Evolutionary conservation across 2,329 filamentous ascomycete genomes (phyloP).

Genomic region (Curvularia sp.): DNA sequence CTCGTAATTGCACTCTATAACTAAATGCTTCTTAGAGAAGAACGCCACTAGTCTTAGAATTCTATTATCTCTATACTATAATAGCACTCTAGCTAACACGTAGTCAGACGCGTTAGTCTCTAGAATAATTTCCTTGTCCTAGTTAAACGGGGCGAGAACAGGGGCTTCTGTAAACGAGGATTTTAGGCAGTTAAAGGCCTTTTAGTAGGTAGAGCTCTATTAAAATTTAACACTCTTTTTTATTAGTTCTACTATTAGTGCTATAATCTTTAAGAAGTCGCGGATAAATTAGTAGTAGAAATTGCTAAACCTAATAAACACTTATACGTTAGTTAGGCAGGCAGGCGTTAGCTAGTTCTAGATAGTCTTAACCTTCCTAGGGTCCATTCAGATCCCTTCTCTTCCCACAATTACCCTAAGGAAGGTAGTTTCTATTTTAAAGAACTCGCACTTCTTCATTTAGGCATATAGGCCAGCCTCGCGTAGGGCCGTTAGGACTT

Average conservation of each 20-base stretch:
- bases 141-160: conserved; percentile 3
- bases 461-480: no score
- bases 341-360: neutral
- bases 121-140: neutral
- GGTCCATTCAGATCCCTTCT: neutral
- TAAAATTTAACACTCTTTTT: neutral
- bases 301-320: conserved; percentile 1
- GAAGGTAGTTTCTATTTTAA: neutral
- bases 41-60: conserved; percentile 27
- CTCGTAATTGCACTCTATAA: conserved; percentile 42
- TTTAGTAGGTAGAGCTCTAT: neutral
- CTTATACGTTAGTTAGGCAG: neutral
- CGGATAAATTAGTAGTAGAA: neutral
- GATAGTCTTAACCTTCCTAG: neutral
- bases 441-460: neutral
- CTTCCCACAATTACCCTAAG: neutral
- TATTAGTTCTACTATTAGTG: neutral
- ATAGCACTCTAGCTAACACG: conserved; percentile 16
- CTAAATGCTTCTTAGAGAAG: conserved; percentile 31
- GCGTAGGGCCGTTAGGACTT: no score
- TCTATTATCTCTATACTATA: conserved; percentile 9
- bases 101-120: conserved; percentile 10
- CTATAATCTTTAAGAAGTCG: conserved; percentile 4
- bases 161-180: neutral
- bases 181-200: conserved; percentile 4